Evolutionary conservation across 805 yeast genomes (phyloP).

Genomic region (Candida hispaniensis): DNA sequence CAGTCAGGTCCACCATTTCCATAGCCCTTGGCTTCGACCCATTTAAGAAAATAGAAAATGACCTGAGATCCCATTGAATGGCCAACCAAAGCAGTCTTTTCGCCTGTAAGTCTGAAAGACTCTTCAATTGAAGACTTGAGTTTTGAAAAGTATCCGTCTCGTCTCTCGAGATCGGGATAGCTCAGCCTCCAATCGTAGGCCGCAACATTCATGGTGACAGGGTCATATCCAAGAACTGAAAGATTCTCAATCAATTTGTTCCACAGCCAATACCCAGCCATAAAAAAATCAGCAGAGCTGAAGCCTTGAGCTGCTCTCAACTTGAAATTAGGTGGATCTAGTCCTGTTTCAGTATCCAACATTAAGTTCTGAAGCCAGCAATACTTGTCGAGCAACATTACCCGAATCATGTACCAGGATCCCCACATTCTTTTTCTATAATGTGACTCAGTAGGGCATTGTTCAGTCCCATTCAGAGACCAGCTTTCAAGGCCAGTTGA

Average conservation of each 20-base stretch:
- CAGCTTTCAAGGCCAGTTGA: conserved; percentile 93
- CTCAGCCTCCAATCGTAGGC: conserved; percentile 95
- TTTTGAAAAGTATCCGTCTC: conserved; percentile 78
- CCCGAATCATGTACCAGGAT: conserved; percentile 83
- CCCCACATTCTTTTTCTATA: conserved; percentile 95
- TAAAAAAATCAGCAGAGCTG: conserved; percentile 92
- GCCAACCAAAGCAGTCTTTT: conserved; percentile 66
- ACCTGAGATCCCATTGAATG: conserved; percentile 98
- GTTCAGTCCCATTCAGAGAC: conserved; percentile 66
- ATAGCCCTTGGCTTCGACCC: conserved; percentile 87
- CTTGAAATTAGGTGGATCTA: conserved; percentile 77
- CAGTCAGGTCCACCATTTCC: conserved; percentile 89
- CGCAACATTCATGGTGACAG: conserved; percentile 82
- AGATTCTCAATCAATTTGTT: conserved; percentile 87
- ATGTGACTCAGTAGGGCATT: conserved; percentile 74
- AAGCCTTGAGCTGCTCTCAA: conserved; percentile 91
- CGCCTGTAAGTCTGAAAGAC: conserved; percentile 40
- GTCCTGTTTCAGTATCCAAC: conserved; percentile 83
- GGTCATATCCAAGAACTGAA: conserved; percentile 89
- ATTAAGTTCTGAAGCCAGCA: conserved; percentile 92
- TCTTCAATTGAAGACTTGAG: conserved; percentile 66
- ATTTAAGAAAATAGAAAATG: conserved; percentile 76
- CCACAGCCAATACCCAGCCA: conserved; percentile 99
- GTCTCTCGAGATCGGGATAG: conserved; percentile 71
- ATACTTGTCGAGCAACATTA: conserved; percentile 81